A percentile compares a stretch with the other conserved stretches of the same genome.
These are phyloP conservation scores for Xerophyta viscosa DNA, from an alignment of 106 monocot species.

Conservation along the genomic window DNA sequence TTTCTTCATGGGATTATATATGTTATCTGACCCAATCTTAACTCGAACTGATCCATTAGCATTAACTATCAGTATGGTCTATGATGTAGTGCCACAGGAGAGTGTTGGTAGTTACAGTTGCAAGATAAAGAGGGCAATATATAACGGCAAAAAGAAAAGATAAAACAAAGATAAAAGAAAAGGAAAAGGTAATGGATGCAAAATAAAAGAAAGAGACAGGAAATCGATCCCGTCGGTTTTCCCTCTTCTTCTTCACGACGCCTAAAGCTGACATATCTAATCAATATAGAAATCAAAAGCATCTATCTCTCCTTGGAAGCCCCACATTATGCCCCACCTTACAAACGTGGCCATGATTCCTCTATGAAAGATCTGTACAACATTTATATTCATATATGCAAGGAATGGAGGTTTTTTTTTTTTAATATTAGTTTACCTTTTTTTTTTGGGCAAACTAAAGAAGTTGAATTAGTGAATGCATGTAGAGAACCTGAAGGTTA, in stretches of 20 bases:
- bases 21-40: too few species aligned
- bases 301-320: not conserved
- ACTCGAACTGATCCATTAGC: too few species aligned
- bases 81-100: too few species aligned
- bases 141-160: too few species aligned
- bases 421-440: not conserved
- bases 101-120: too few species aligned
- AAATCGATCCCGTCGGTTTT: not conserved
- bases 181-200: not conserved
- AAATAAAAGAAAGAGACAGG: not conserved
- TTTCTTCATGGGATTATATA: too few species aligned
- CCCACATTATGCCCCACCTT: not conserved
- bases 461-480: not conserved
- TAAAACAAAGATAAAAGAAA: not conserved
- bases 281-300: not conserved
- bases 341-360: not conserved
- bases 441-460: not conserved
- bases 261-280: not conserved
- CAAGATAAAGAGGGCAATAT: too few species aligned
- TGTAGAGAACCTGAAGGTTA: slow-evolving; percentile 3
- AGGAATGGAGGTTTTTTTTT: not conserved
- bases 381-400: not conserved
- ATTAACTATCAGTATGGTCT: too few species aligned
- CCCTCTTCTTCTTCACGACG: slow-evolving; percentile 1
- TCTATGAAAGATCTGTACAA: not conserved